Base-by-base conservation (phyloP, 2,329 filamentous ascomycete species). In the Intubia oerlemansii region DNA sequence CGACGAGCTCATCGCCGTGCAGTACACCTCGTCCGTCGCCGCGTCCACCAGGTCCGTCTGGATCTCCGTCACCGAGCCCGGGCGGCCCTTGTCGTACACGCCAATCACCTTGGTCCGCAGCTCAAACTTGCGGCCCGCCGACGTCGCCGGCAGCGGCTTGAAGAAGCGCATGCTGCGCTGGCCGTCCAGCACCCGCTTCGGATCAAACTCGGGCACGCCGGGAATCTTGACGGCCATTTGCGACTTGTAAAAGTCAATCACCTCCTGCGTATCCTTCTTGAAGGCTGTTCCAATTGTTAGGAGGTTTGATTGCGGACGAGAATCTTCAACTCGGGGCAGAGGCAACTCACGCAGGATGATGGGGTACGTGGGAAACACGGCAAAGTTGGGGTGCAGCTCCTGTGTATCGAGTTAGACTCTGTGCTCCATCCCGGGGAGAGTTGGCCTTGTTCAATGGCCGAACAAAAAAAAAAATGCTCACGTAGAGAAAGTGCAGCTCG, bases 401-500 rank as follows among this genome's bases (percentile, higher is more conserved):
- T 85, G 38, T 27, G n/a, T n/a, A n/a, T n/a, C n/a, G n/a, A n/a
- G n/a, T n/a, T n/a, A n/a, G n/a, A n/a, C n/a, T n/a, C n/a, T n/a
- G n/a, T n/a, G n/a, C n/a, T n/a, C n/a, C n/a, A n/a, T n/a, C 4
- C 7, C 19, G 19, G 19, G 19, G 19, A n/a, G 19, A 21, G 19
- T 8, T 21, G 8, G n/a, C 19, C 19, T 21, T 17, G 10, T 11
- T 13, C 7, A n/a, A n/a, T n/a, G n/a, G n/a, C n/a, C n/a, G n/a
- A n/a, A n/a, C 8, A 4, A 6, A 24, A 10, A 16, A 13, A 7
- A 15, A 25, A 18, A 11, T 16, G 7, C 65, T 34, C 60, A 88
- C 81, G 43, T 82, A 93, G 53, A 92, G 71, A 47, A 85, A 91
- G 47, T 92, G 81, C 44, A 92, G 67, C 59, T 93, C 84, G 41